Conservation (phyloP, 495 filamentous ascomycete species). For the Hypoxylon intermedium region DNA sequence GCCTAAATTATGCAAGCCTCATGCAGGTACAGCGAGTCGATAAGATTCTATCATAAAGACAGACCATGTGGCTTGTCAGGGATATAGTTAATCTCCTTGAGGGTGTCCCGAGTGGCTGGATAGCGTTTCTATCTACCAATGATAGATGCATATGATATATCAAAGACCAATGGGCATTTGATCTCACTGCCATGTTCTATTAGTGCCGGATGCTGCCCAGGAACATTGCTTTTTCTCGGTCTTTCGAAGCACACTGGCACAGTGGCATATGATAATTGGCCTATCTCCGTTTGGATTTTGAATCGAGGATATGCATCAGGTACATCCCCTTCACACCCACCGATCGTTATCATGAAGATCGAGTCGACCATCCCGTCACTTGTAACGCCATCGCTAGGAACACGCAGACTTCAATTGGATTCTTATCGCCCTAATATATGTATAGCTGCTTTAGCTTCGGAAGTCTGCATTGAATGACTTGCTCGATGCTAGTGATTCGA, state of each 20-base stretch:
- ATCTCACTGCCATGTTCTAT: background rate
- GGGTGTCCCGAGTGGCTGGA: background rate
- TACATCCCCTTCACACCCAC: background rate
- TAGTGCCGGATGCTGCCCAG: background rate
- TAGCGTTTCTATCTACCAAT: background rate
- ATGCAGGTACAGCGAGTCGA: background rate
- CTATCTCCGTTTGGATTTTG: background rate
- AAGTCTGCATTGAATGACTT: slow-evolving; percentile 2
- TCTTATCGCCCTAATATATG: background rate
- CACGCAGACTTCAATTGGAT: background rate
- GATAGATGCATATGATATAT: background rate
- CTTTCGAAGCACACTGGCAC: background rate
- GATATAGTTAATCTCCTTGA: background rate
- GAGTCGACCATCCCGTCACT: background rate
- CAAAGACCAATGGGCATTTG: background rate
- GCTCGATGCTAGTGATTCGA: background rate
- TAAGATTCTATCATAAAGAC: no score
- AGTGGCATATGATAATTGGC: background rate
- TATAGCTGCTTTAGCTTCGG: background rate
- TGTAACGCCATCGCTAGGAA: background rate
- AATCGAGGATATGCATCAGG: background rate
- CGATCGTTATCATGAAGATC: background rate
- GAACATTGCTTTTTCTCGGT: no score
- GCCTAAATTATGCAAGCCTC: background rate
- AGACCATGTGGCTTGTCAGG: slow-evolving; percentile 5